Conservation (phyloP, 371 early-diverging fungal species). For the Mucor irregularis region DNA sequence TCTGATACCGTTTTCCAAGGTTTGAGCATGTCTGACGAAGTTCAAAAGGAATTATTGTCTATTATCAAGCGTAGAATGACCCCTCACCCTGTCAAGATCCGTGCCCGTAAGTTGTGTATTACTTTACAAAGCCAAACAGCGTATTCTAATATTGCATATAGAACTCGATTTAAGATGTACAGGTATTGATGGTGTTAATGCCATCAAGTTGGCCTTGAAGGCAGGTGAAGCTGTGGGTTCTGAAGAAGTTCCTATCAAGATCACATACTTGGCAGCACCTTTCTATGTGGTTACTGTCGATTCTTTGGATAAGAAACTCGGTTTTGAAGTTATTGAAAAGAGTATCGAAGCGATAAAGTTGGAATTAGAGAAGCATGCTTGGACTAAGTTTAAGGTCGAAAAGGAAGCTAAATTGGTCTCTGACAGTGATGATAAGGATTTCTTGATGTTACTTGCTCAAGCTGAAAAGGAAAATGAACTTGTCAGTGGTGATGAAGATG, state of each 20-base stretch:
- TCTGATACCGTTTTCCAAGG: conserved; percentile 88
- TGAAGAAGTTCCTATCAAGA: conserved; percentile 83
- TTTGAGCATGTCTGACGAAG: conserved; percentile 63
- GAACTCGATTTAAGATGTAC: conserved; percentile 98
- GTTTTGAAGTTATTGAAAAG: conserved; percentile 88
- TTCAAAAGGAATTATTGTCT: conserved; percentile 76
- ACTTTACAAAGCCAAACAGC: neutral
- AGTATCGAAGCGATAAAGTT: conserved; percentile 86
- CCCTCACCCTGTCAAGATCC: conserved; percentile 96
- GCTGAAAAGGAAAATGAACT: conserved; percentile 95
- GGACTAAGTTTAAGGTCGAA: conserved; percentile 68
- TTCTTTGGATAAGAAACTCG: conserved; percentile 84
- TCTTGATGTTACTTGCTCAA: conserved; percentile 89
- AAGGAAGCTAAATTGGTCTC: conserved; percentile 91
- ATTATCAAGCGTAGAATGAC: conserved; percentile 92
- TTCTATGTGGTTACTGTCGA: conserved; percentile 93
- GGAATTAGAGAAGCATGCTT: conserved; percentile 64
- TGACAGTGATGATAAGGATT: conserved; percentile 94
- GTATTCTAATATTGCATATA: neutral
- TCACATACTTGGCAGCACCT: conserved; percentile 85
- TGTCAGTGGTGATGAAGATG: conserved; percentile 91
- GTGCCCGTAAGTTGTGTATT: conserved; percentile 68
- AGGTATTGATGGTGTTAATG: conserved; percentile 96
- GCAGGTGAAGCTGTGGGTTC: conserved; percentile 90
- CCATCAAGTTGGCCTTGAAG: conserved; percentile 91